Base-by-base conservation (phyloP, 345 rosid species). In the Pseudoturritis turrita region DNA sequence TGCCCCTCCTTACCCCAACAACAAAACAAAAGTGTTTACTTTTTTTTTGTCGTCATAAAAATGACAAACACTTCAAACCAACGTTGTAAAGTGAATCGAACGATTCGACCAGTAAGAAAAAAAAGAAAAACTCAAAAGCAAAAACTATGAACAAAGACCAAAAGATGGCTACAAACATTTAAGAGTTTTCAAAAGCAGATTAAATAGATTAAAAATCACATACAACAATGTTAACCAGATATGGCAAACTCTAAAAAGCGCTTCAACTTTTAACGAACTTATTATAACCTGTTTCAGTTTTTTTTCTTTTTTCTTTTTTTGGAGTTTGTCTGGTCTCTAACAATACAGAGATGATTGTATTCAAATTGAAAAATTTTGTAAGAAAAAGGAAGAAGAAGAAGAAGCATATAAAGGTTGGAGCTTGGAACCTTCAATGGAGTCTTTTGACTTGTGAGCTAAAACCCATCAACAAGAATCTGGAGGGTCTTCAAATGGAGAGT, bases 281-380 rank as follows among this genome's bases (percentile, higher is more conserved):
- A 74, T 74, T 74, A 29, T 56, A 66, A 74, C 26, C 72, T 66
- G 78, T 74, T 66, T 58, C 67, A 57, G 53, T 39, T 65, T 65
- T 37, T 17, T 31, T 23, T 56, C 26, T 18, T 4, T 4, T 51
- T 19, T 5, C 7, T 25, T 56, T 17, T 17, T 45, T 15, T n/a
- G 39, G 53, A 62, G 29, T 26, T 13, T 70, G 51, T 33, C 65
- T 54, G 56, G 77, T 74, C 25, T 66, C 67, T 74, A 66, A 74
- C 66, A 74, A 57, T 47, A 96, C 98, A 39, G 93, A 90, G 3
- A n/a, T n/a, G n/a, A n/a, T n/a, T n/a, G n/a, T n/a, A n/a, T n/a
- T n/a, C n/a, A n/a, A n/a, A n/a, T n/a, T n/a, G n/a, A n/a, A n/a
- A n/a, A n/a, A n/a, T n/a, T n/a, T n/a, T n/a, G n/a, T n/a, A n/a